These are phyloP conservation scores for Tetrapisispora pingtungensis DNA, from an alignment of 805 yeast species.

Conservation along the genomic window DNA sequence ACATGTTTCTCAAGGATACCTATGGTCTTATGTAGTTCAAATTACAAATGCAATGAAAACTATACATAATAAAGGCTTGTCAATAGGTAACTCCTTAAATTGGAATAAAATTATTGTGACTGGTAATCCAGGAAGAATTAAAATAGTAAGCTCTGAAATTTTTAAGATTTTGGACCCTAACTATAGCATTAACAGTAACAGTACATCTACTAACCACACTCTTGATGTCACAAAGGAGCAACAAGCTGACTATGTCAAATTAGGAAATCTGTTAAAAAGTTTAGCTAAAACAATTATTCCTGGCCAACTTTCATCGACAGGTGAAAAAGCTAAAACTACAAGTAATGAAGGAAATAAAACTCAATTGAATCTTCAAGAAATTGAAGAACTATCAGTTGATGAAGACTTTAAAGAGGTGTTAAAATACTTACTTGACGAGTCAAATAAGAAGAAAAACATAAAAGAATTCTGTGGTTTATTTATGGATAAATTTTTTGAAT, in stretches of 20 bases:
- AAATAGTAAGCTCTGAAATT: slow-evolving; percentile 57
- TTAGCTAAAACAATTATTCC: slow-evolving; percentile 20
- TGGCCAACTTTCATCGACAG: slow-evolving; percentile 3
- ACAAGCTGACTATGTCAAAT: slow-evolving; percentile 42
- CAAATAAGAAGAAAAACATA: slow-evolving; percentile 18
- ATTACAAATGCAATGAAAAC: slow-evolving; percentile 56
- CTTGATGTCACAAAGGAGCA: slow-evolving; percentile 30
- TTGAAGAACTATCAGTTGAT: slow-evolving; percentile 26
- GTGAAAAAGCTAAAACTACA: slow-evolving; percentile 3
- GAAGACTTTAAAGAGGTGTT: slow-evolving; percentile 38
- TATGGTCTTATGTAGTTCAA: slow-evolving; percentile 76
- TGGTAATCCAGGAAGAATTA: slow-evolving; percentile 52
- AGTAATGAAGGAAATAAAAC: neutral
- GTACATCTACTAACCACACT: neutral
- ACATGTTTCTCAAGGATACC: slow-evolving; percentile 45
- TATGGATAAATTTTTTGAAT: slow-evolving; percentile 36
- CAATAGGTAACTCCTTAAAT: slow-evolving; percentile 45
- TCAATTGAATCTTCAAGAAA: neutral
- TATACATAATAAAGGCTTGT: slow-evolving; percentile 53
- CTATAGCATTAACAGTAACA: slow-evolving; percentile 38
- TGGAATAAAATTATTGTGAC: slow-evolving; percentile 66
- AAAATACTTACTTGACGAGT: slow-evolving; percentile 28
- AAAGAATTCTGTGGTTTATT: slow-evolving; percentile 32
- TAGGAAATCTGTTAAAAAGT: slow-evolving; percentile 43
- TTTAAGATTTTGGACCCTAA: slow-evolving; percentile 37